phyloP scores from a whole-genome alignment of 2,329 filamentous ascomycete genomes.

The Pseudocercospora musae region DNA sequence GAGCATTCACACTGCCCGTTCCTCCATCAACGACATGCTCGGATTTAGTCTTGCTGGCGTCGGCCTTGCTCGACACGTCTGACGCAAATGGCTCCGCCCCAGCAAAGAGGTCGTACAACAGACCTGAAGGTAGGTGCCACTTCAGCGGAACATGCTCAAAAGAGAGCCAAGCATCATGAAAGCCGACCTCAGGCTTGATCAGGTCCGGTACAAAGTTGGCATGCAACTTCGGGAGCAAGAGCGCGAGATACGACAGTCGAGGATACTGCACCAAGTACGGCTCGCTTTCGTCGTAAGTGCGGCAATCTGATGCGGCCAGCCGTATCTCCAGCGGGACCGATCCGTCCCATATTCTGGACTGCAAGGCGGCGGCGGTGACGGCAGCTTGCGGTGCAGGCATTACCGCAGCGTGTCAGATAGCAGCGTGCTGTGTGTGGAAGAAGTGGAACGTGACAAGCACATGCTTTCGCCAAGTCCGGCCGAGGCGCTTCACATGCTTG shows the following conservation, averaged over 20 bases:
- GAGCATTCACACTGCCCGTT: conserved; percentile 17
- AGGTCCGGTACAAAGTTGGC: conserved; percentile 59
- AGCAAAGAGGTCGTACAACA: conserved; percentile 67
- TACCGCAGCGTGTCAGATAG: conserved; percentile 21
- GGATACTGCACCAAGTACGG: conserved; percentile 62
- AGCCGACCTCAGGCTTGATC: conserved; percentile 54
- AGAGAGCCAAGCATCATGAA: conserved; percentile 60
- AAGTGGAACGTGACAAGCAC: not conserved
- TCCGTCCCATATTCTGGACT: conserved; percentile 57
- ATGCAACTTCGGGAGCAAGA: conserved; percentile 61
- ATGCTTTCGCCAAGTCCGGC: not conserved
- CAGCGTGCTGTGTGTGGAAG: too few relatives aligned
- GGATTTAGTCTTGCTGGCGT: not conserved
- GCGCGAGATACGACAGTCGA: conserved; percentile 65
- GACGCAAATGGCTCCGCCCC: conserved; percentile 50
- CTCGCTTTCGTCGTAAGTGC: conserved; percentile 58
- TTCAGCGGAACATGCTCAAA: conserved; percentile 67
- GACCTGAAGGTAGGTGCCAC: conserved; percentile 68
- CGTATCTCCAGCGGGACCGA: conserved; percentile 59
- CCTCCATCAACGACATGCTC: conserved; percentile 12
- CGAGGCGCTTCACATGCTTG: conserved; percentile 11
- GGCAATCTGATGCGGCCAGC: conserved; percentile 58
- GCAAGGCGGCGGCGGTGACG: conserved; percentile 39
- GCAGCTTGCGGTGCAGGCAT: conserved; percentile 26
- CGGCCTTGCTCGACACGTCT: conserved; percentile 8